Evolutionary conservation across 106 monocot species (phyloP).

Genomic region (Apostasia shenzhenica): DNA sequence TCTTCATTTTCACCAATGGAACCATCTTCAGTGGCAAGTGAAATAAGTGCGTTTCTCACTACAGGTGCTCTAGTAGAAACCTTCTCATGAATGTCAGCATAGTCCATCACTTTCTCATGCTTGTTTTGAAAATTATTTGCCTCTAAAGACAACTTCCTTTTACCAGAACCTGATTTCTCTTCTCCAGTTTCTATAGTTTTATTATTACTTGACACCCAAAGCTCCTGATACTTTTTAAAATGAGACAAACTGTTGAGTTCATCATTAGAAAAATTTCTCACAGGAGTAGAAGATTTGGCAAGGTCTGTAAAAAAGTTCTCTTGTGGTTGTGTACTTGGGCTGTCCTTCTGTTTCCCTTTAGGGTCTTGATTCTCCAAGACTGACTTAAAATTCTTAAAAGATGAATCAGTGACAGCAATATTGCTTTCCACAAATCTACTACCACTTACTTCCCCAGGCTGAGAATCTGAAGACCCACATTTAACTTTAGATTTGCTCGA

Average conservation of each 20-base stretch:
- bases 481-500: slow-evolving; percentile 54
- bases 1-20: slow-evolving; percentile 70
- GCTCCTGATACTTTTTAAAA: slow-evolving; percentile 30
- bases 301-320: slow-evolving; percentile 52
- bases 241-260: slow-evolving; percentile 17
- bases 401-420: slow-evolving; percentile 22
- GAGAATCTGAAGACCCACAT: slow-evolving; percentile 36
- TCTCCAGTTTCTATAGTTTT: slow-evolving; percentile 26
- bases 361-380: slow-evolving; percentile 26
- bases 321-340: slow-evolving; percentile 13
- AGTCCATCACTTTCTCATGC: slow-evolving; percentile 24
- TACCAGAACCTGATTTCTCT: slow-evolving; percentile 37
- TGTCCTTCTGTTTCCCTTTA: slow-evolving; percentile 22
- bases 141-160: slow-evolving; percentile 58
- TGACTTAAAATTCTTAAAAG: slow-evolving; percentile 28
- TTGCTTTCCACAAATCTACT: slow-evolving; percentile 14
- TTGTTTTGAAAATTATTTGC: slow-evolving; percentile 51
- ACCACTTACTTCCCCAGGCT: slow-evolving; percentile 45
- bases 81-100: slow-evolving; percentile 20
- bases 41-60: slow-evolving; percentile 35
- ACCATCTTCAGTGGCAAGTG: slow-evolving; percentile 50
- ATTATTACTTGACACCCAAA: slow-evolving; percentile 37
- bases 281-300: slow-evolving; percentile 19
- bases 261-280: slow-evolving; percentile 18
- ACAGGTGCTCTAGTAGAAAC: slow-evolving; percentile 18